A percentile compares a stretch with the other conserved stretches of the same genome.
phyloP scores from a whole-genome alignment of 2,329 filamentous ascomycete species.

The Colletotrichum liriopes region DNA sequence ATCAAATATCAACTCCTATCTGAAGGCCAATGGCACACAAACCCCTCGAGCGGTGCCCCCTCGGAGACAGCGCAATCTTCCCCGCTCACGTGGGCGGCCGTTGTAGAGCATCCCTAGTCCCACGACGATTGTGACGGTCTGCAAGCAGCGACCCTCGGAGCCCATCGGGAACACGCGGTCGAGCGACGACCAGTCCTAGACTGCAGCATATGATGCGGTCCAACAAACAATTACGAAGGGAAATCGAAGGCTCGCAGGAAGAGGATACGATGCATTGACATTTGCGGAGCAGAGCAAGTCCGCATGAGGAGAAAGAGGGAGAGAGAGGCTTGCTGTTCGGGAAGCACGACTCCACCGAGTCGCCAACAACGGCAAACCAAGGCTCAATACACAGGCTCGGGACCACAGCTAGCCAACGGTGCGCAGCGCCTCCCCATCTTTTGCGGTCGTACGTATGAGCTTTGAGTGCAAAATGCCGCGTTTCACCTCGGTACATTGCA shows the following conservation, averaged over 20 bases:
- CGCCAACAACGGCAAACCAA: not conserved
- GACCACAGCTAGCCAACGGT: not conserved
- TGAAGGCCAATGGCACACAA: not conserved
- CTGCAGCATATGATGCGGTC: not conserved
- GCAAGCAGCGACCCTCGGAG: not conserved
- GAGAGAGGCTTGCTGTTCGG: not conserved
- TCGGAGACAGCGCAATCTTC: constrained; percentile 8
- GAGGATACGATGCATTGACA: constrained; percentile 1
- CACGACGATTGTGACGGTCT: not conserved
- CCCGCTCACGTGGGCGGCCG: constrained; percentile 34
- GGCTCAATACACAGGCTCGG: not conserved
- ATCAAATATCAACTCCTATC: constrained; percentile 13
- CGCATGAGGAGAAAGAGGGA: not conserved
- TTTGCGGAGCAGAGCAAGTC: constrained; percentile 27
- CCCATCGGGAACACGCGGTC: not conserved
- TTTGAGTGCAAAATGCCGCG: not conserved
- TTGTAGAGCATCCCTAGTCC: not conserved
- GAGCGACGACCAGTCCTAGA: not conserved
- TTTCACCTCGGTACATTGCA: constrained; percentile 10
- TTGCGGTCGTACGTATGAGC: not conserved
- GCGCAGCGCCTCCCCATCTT: not conserved
- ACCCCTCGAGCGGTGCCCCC: not conserved
- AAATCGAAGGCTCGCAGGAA: constrained; percentile 6
- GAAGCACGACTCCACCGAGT: constrained; percentile 4
- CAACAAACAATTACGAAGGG: constrained; percentile 16